Base-by-base conservation (phyloP, 179 eudicot genomes). In the Sideroxylon spinosum region DNA sequence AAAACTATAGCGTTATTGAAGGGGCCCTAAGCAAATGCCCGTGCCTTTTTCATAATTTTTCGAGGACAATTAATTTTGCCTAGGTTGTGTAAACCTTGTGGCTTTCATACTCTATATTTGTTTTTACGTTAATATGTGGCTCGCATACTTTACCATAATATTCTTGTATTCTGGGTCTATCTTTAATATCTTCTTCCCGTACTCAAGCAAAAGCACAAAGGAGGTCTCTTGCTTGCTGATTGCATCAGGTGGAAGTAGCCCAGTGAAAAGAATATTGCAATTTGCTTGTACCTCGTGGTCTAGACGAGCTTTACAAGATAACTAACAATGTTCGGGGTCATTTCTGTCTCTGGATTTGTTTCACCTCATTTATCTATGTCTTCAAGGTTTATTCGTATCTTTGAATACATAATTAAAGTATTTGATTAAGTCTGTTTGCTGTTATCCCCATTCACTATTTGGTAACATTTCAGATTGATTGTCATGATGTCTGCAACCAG, bases 401-500 rank as follows among this genome's bases (percentile, higher is more conserved):
- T 17, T 29, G 44, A 61, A 20, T 7, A 29, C 28, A 28, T 32
- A 53, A 28, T 25, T 9, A 72, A 14, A 72, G 5, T 55, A 5
- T 26, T 20, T 19, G 1, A 4, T 28, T 25, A 59, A 3, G 12
- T 63, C 50, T 28, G 10, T 25, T 49, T 50, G 11, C 23, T 73
- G 62, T 20, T 0, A 28, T 56, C 68, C 29, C 53, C 11, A 49
- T 55, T 56, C 23, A 57, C 73, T 25, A 26, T 48, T 59, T 63
- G 62, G 49, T 6, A 66, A 57, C 23, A 25, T 74, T 78, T 77
- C 81, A 87, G 90, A 77, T 80, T 77, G 56, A 61, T 73, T 23
- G 77, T 78, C 50, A 81, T 52, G 53, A 87, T 87, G 90, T 71
- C 86, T 44, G 80, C 83, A 20, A 69, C 75, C 0, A 76, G 79